Base-by-base conservation (phyloP, 768 basidiomycete species). In the Boletus eberwhitei region DNA sequence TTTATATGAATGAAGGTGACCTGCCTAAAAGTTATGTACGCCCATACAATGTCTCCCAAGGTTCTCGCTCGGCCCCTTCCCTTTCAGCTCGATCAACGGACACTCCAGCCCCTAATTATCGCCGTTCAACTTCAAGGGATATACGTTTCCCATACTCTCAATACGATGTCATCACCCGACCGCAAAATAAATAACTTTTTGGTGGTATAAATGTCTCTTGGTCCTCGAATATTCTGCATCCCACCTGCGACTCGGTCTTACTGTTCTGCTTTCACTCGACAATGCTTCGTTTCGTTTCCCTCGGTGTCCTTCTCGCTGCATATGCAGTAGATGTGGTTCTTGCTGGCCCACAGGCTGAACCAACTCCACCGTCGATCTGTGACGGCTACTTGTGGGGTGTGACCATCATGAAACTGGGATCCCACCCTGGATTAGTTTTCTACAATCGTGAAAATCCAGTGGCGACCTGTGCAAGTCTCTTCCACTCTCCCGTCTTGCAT, bases 201-300 rank as follows among this genome's bases (percentile, higher is more conserved):
- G 29, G 29, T 12, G 12, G 46, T 61, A 61, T 64, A 64, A 64
- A 53, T 58, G 21, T 45, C 21, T 21, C n/a, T 8, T 22, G 12
- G 36, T 29, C 47, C 24, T 24, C 17, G 5, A 34, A 17, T 9
- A 48, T 16, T 45, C 53, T 40, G n/a, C 31, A 40, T 41, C 45
- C 43, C 38, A 34, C 39, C 14, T 52, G 40, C 37, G 26, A 22
- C 58, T 34, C 34, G 39, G 19, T 29, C 37, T 36, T 24, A 2
- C 16, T 36, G 4, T n/a, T 37, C 43, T 16, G 3, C 24, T 17
- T 32, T 55, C 38, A 37, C 29, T 17, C 8, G 19, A 14, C 17
- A 9, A 62, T 59, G 57, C 4, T 45, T 45, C 50, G 34, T 17
- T 41, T 53, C 32, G 2, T 24, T 44, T 29, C 29, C 7, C 29